Base-by-base conservation (phyloP, 108 stramenopile genomes). In the Cyclotella baltica region DNA sequence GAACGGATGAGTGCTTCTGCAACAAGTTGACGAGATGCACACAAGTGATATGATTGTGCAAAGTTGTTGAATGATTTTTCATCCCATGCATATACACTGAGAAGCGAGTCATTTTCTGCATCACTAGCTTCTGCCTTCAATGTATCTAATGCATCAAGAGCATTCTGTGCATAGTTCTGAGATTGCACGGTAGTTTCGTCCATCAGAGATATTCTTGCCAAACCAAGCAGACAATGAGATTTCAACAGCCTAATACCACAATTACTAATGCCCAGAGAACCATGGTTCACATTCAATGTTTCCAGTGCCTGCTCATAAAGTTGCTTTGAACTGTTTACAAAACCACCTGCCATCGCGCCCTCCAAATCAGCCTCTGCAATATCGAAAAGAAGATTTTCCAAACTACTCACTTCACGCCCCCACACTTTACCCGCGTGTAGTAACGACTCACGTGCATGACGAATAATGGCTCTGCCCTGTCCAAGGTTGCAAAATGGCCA, bases 331-430 rank as follows among this genome's bases (percentile, higher is more conserved):
- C 51, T 23, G 29, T 62, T 29, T 1, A 55, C 31, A 55, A 87
- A 77, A 8, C 91, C 91, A 56, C 91, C 89, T 4, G 67, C 43
- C 5, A 89, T 69, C 37, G 48, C 73, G 34, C 80, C 56, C 67
- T 92, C 91, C 23, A 89, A 87, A 73, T 92, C 91, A 25, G 91
- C 91, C 31, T 83, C 76, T 25, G 75, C 91, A 20, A 90, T 59
- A 67, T 90, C 83, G 2, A 92, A 31, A 13, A 92, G 13, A 11
- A 85, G 46, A 6, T 73, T 10, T 73, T 92, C 91, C 27, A 86
- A 11, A 0, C 3, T 36, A 29, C 59, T 11, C 20, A 43, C 28
- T 27, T 70, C 59, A 52, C 91, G 81, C 23, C 81, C 84, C 86
- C 85, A 89, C 16, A 64, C 46, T 40, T 51, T 74, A 11, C 57